These are phyloP conservation scores for Elongisporangium prolatum DNA, from an alignment of 352 stramenopile species.

Conservation along the genomic window DNA sequence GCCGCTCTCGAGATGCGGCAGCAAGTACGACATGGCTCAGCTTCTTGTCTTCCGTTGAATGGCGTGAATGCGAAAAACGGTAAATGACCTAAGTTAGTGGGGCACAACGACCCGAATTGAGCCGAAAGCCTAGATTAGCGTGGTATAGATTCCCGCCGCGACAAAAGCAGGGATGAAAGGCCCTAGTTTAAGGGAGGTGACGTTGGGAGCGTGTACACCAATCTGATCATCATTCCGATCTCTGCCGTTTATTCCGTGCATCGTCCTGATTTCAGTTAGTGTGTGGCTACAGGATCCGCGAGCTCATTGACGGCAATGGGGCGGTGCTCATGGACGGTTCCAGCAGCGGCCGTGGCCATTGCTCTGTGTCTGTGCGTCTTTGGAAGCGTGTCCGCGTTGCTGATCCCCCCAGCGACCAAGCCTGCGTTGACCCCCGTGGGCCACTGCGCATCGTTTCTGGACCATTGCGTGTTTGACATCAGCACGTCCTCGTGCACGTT, in stretches of 20 bases:
- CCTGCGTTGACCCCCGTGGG: constrained; percentile 4
- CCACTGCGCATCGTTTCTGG: constrained; percentile 43
- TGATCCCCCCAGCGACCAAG: neutral
- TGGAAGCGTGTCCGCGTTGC: neutral
- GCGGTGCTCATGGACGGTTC: neutral
- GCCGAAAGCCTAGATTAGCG: neutral
- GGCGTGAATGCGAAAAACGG: neutral
- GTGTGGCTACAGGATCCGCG: constrained; percentile 1
- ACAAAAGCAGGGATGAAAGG: neutral
- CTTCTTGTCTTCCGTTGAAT: neutral
- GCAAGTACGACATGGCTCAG: constrained; percentile 92
- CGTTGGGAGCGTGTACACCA: neutral
- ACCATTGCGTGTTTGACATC: constrained; percentile 37
- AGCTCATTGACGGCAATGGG: neutral
- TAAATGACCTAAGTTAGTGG: neutral
- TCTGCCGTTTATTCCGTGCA: neutral
- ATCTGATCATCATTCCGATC: neutral
- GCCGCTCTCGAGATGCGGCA: constrained; percentile 95
- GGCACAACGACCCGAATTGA: neutral
- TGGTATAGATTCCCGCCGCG: neutral
- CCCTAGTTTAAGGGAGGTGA: neutral
- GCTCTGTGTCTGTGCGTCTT: neutral
- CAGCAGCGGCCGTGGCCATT: neutral
- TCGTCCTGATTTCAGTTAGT: neutral
- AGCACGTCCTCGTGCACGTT: constrained; percentile 58